phyloP scores from a whole-genome alignment of 2,329 filamentous ascomycete genomes.

The Tolypocladium tundrense region DNA sequence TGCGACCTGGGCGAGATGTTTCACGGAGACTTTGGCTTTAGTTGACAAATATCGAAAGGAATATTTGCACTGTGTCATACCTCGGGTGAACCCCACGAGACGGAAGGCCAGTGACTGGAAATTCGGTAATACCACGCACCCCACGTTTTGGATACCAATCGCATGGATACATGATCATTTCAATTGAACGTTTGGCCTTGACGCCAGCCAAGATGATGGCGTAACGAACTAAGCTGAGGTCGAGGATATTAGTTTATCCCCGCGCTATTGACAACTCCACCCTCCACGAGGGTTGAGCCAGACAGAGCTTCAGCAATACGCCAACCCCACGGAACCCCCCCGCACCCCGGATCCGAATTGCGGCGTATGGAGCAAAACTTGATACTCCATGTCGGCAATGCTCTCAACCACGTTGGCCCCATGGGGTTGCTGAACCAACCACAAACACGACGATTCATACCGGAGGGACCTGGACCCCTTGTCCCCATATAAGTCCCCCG shows the following conservation, averaged over 20 bases:
- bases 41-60: neutral
- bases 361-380: neutral
- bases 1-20: conserved; percentile 46
- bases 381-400: neutral
- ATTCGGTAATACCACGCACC: too few relatives aligned
- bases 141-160: too few relatives aligned
- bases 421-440: neutral
- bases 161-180: too few relatives aligned
- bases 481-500: neutral
- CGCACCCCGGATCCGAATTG: neutral
- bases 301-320: neutral
- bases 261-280: neutral
- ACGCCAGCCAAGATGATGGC: neutral
- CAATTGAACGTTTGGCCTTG: too few relatives aligned
- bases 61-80: too few relatives aligned
- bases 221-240: neutral
- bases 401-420: neutral
- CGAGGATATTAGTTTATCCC: conserved; percentile 1
- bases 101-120: too few relatives aligned
- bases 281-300: neutral
- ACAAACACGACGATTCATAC: neutral
- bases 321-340: neutral
- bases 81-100: too few relatives aligned
- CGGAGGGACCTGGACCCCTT: neutral
- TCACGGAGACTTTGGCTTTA: conserved; percentile 26